Percentiles rank a stretch among this genome's conserved stretches.
Evolutionary conservation across 1,284 basidiomycete genomes (phyloP).

Genomic region (Naganishia cerealis): DNA sequence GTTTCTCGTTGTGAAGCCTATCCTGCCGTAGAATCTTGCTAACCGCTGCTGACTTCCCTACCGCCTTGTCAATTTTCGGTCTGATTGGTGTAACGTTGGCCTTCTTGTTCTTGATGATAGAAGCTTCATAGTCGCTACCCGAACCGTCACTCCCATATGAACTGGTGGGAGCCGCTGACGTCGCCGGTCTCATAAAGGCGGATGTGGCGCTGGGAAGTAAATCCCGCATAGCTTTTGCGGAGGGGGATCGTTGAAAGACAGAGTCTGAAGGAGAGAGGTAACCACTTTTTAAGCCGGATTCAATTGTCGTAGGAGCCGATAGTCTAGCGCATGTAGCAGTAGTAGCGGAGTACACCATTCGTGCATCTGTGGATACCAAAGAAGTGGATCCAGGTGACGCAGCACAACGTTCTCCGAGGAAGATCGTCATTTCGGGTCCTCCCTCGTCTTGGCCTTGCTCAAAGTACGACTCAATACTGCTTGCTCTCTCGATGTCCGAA

Average conservation of each 20-base stretch:
- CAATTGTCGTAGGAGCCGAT: neutral
- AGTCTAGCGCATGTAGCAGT: neutral
- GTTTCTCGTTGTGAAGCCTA: neutral
- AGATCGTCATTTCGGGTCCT: constrained; percentile 5
- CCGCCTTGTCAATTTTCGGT: neutral
- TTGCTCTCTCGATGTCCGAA: constrained; percentile 24
- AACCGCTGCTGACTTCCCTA: neutral
- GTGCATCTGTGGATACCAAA: neutral
- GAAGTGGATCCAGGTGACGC: neutral
- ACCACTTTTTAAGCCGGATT: neutral
- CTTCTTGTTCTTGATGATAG: constrained; percentile 3
- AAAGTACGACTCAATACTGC: constrained; percentile 3
- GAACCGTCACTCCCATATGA: neutral
- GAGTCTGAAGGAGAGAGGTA: neutral
- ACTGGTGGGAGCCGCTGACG: neutral
- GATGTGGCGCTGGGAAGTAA: neutral
- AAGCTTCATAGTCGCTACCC: constrained; percentile 20
- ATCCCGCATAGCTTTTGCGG: neutral
- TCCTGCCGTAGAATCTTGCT: neutral
- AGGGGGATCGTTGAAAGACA: neutral
- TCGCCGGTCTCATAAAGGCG: neutral
- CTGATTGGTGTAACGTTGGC: neutral
- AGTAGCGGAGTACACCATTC: neutral
- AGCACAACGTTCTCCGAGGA: neutral
- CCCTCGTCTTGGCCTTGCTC: neutral